These are phyloP conservation scores for Boletus reticuloceps DNA, from an alignment of 768 basidiomycete genomes.

Conservation along the genomic window DNA sequence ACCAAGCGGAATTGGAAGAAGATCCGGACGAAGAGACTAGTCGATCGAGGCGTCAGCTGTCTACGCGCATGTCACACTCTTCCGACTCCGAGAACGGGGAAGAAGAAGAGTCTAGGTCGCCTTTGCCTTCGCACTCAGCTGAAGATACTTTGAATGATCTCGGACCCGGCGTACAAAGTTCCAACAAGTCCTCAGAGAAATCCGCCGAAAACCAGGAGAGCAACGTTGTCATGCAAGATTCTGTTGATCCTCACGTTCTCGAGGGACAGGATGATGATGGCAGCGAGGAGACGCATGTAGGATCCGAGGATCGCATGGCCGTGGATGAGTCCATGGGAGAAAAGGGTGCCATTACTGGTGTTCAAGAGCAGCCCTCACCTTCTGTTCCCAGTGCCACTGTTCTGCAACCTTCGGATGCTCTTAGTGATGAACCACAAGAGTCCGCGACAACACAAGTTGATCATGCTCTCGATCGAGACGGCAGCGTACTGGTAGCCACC, in stretches of 20 bases:
- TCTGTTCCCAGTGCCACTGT: not conserved
- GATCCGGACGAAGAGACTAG: slow-evolving; percentile 35
- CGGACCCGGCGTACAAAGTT: slow-evolving; percentile 25
- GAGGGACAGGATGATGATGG: slow-evolving; percentile 2
- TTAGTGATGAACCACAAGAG: not conserved
- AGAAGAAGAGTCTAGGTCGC: slow-evolving; percentile 20
- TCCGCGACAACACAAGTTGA: slow-evolving; percentile 21
- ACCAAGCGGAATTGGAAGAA: slow-evolving; percentile 42
- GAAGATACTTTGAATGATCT: slow-evolving; percentile 35
- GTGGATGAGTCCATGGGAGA: slow-evolving; percentile 6
- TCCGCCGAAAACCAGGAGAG: not conserved
- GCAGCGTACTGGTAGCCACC: not conserved
- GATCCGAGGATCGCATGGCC: slow-evolving; percentile 16
- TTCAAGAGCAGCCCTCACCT: not conserved
- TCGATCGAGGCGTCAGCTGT: slow-evolving; percentile 30
- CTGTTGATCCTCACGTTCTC: not conserved
- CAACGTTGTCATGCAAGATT: slow-evolving; percentile 11
- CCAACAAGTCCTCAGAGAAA: not conserved
- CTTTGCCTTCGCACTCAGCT: slow-evolving; percentile 14
- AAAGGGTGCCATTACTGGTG: not conserved
- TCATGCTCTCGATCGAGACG: not conserved
- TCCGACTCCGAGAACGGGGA: slow-evolving; percentile 37
- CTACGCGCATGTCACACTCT: slow-evolving; percentile 31
- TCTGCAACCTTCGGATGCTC: not conserved
- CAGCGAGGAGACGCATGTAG: slow-evolving; percentile 21